These are phyloP conservation scores for Huiozyma sinensis DNA, from an alignment of 805 yeast genomes.

Conservation along the genomic window DNA sequence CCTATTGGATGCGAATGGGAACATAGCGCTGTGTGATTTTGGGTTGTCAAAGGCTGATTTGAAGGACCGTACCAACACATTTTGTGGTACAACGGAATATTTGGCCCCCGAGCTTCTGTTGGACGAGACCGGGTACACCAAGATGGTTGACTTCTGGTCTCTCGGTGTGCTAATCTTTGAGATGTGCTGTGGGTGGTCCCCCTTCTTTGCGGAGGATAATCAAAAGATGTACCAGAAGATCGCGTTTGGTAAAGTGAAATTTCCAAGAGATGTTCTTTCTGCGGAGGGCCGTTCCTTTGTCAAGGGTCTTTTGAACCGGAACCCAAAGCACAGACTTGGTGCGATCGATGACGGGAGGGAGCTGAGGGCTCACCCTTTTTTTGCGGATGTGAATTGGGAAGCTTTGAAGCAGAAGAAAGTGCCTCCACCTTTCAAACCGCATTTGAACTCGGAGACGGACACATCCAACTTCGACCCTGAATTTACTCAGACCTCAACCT, in stretches of 20 bases:
- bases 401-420: slow-evolving; percentile 64
- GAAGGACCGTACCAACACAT: slow-evolving; percentile 85
- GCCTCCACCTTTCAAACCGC: slow-evolving; percentile 97
- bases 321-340: slow-evolving; percentile 91
- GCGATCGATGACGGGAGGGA: slow-evolving; percentile 88
- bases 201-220: slow-evolving; percentile 93
- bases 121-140: slow-evolving; percentile 94
- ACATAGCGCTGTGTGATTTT: slow-evolving; percentile 93
- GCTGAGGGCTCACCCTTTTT: slow-evolving; percentile 83
- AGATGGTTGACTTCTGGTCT: slow-evolving; percentile 99
- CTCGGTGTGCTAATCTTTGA: slow-evolving; percentile 93
- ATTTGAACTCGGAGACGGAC: slow-evolving; percentile 79
- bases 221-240: slow-evolving; percentile 99
- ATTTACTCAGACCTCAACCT: slow-evolving; percentile 84
- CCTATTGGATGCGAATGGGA: slow-evolving; percentile 90
- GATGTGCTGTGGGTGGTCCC: slow-evolving; percentile 99
- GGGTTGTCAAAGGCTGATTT: slow-evolving; percentile 92
- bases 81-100: slow-evolving; percentile 97
- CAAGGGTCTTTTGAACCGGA: slow-evolving; percentile 87
- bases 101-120: slow-evolving; percentile 92
- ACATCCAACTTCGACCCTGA: slow-evolving; percentile 97
- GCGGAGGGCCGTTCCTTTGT: slow-evolving; percentile 93
- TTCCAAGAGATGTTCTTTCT: slow-evolving; percentile 90
- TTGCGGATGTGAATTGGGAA: slow-evolving; percentile 86
- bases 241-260: slow-evolving; percentile 95